Evolutionary conservation across 495 filamentous ascomycete genomes (phyloP).

Genomic region (Hypoxylon subgilvum): DNA sequence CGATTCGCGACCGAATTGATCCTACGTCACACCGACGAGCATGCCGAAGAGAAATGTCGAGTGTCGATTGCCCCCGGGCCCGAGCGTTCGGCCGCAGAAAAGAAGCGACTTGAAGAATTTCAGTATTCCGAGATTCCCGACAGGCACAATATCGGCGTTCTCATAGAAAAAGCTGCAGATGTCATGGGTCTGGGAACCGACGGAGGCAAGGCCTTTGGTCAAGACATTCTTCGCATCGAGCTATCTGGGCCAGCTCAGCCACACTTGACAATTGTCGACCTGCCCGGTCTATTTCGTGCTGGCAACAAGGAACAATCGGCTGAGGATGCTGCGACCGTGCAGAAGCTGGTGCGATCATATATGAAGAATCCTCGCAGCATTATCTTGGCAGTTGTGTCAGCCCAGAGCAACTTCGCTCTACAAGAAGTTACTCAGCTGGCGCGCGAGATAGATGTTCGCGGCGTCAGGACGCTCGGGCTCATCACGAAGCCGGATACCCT

Average conservation of each 20-base stretch:
- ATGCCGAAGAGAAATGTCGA: conserved; percentile 41
- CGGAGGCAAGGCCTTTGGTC: conserved; percentile 56
- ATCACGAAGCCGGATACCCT: conserved; percentile 82
- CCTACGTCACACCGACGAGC: conserved; percentile 47
- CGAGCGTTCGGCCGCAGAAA: conserved; percentile 32
- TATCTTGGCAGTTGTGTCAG: conserved; percentile 69
- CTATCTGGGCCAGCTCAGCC: conserved; percentile 67
- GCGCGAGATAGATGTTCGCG: conserved; percentile 73
- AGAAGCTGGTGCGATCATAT: conserved; percentile 62
- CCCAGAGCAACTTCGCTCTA: conserved; percentile 66
- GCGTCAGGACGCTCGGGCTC: conserved; percentile 80
- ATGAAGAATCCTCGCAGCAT: conserved; percentile 66
- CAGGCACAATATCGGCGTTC: conserved; percentile 41
- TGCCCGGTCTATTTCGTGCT: conserved; percentile 68
- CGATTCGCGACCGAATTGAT: conserved; percentile 70
- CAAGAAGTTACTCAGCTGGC: conserved; percentile 74
- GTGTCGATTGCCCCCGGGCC: conserved; percentile 54
- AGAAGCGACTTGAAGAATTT: conserved; percentile 30
- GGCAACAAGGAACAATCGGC: conserved; percentile 55
- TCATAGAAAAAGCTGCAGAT: conserved; percentile 59
- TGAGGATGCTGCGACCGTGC: conserved; percentile 59
- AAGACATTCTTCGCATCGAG: conserved; percentile 73
- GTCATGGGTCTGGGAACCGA: conserved; percentile 58
- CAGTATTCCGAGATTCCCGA: conserved; percentile 38
- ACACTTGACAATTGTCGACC: conserved; percentile 72